phyloP scores from a whole-genome alignment of 768 basidiomycete species.

The Tulasnella sp. region DNA sequence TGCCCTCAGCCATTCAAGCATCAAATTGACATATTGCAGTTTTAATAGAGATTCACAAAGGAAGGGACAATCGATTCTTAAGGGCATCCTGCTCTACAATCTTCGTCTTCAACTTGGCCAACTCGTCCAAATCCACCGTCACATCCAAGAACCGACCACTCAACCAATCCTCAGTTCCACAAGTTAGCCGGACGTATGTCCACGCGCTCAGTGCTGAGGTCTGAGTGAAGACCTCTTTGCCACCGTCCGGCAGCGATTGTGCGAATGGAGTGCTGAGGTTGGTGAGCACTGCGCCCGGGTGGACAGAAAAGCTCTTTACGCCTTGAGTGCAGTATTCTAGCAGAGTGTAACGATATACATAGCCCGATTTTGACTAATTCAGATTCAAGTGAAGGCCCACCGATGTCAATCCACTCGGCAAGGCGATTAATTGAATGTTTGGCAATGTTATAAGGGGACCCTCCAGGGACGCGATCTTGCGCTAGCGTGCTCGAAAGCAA shows the following conservation, averaged over 20 bases:
- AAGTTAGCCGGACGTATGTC: not conserved
- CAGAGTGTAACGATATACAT: not conserved
- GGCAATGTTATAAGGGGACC: slow-evolving; percentile 3
- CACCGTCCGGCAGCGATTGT: not conserved
- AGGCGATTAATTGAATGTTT: slow-evolving; percentile 14
- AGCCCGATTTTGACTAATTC: not conserved
- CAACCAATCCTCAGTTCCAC: not conserved
- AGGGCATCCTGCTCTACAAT: slow-evolving; percentile 1
- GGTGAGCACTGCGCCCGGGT: slow-evolving; percentile 18
- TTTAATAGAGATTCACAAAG: not conserved
- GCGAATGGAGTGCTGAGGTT: slow-evolving; percentile 16
- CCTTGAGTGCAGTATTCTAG: not conserved
- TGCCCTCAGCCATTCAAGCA: too few relatives aligned
- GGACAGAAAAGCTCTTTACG: slow-evolving; percentile 15
- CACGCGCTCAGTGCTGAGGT: not conserved
- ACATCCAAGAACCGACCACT: not conserved
- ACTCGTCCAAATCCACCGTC: not conserved
- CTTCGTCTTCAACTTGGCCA: not conserved
- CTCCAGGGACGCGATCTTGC: slow-evolving; percentile 3
- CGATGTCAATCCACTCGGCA: slow-evolving; percentile 8
- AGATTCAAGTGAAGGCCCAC: not conserved
- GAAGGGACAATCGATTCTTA: not conserved
- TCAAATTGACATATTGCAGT: too few relatives aligned
- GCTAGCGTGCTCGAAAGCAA: slow-evolving; percentile 6
- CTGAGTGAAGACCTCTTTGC: not conserved